Base-by-base conservation (phyloP, 495 filamentous ascomycete species). In the Pseudevernia furfuracea region DNA sequence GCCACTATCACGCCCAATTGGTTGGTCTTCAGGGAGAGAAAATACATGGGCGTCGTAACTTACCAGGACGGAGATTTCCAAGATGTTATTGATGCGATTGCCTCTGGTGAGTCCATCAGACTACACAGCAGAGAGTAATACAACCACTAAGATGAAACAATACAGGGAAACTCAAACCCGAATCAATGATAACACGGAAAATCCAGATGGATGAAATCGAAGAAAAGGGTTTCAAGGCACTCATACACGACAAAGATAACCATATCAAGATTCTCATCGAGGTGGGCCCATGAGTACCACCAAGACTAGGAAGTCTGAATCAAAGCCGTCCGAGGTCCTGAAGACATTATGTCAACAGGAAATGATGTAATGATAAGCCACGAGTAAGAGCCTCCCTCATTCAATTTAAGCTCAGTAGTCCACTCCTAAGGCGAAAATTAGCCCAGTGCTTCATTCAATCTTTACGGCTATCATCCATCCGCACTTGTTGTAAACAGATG, bases 161-260 rank as follows among this genome's bases (percentile, higher is more conserved):
- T 23, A 28, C 58, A 78, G 84, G 84, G 3, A 72, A 74, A 48
- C 74, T 85, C 63, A 77, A 76, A 38, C 82, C 81, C 15, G 74
- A 78, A 46, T 70, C 70, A 15, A 87, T 87, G 85, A 84, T 87
- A 66, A 87, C 82, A 19, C 71, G 74, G 56, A 79, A 76, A 68
- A 80, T 87, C 41, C 68, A 71, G 25, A 65, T 87, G 66, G 75
- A 79, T 43, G 76, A 83, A 25, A 79, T 85, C 39, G 80, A 83
- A 61, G 82, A 84, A 44, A 76, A 81, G 44, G 84, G 84, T 3
- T 82, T 86, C 72, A 75, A 81, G 68, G 67, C 77, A n/a, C 71
- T 87, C 62, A 73, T 86, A 48, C 68, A 81, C n/a, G 79, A 84
- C 34, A 80, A 81, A 57, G 81, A 83, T 39, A 78, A 79, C 25